phyloP scores from a whole-genome alignment of 2,329 filamentous ascomycete genomes.

The Botrytis elliptica region DNA sequence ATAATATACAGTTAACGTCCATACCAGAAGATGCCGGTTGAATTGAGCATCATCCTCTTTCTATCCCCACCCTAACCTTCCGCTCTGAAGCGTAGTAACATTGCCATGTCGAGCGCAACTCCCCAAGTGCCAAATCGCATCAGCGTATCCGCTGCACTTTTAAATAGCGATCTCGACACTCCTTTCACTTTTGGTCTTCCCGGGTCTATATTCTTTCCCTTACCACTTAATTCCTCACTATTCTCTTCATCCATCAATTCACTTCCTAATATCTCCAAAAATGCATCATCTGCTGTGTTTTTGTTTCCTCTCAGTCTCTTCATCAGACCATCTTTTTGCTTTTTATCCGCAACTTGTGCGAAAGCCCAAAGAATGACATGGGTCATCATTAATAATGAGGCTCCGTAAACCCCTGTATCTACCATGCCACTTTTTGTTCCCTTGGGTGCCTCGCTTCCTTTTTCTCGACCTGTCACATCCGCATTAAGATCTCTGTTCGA shows the following conservation, averaged over 20 bases:
- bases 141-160: slow-evolving; percentile 32
- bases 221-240: not conserved
- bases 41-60: not conserved
- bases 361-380: slow-evolving; percentile 33
- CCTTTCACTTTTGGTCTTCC: not conserved
- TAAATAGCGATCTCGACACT: slow-evolving; percentile 27
- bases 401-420: slow-evolving; percentile 28
- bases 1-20: not conserved
- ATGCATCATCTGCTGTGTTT: not conserved
- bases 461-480: not conserved
- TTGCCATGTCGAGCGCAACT: slow-evolving; percentile 29
- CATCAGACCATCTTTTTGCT: slow-evolving; percentile 17
- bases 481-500: not conserved
- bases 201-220: not conserved
- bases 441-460: not conserved
- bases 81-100: slow-evolving; percentile 28
- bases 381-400: slow-evolving; percentile 30
- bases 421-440: slow-evolving; percentile 11
- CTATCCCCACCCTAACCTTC: slow-evolving; percentile 21
- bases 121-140: slow-evolving; percentile 32
- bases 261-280: not conserved
- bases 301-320: not conserved
- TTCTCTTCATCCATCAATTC: not conserved
- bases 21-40: not conserved
- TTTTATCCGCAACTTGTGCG: slow-evolving; percentile 21